Conservation (phyloP, 2,329 filamentous ascomycete species). For the Xylariaceae sp. region DNA sequence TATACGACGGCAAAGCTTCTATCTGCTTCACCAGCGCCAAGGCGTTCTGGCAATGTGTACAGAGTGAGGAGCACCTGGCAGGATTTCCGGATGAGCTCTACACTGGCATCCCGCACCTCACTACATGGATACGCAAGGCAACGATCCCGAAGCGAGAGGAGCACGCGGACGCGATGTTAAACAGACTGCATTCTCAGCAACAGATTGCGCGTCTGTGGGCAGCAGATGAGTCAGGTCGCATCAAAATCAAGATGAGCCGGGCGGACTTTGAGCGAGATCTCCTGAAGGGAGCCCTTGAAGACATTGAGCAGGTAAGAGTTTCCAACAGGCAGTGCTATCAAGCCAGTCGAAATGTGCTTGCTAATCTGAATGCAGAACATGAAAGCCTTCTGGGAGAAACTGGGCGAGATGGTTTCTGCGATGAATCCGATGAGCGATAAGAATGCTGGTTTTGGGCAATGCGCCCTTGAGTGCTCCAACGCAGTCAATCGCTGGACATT, state of each 20-base stretch:
- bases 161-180: slow-evolving; percentile 8
- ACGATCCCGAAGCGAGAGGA: slow-evolving; percentile 11
- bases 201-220: slow-evolving; percentile 13
- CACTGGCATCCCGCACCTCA: slow-evolving; percentile 15
- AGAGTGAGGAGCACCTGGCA: neutral
- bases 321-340: neutral
- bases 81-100: slow-evolving; percentile 14
- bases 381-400: neutral
- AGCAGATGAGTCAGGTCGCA: neutral
- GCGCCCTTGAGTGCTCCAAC: neutral
- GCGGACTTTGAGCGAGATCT: neutral
- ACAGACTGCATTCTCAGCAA: slow-evolving; percentile 9
- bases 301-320: neutral
- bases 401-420: neutral
- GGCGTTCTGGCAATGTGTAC: slow-evolving; percentile 13
- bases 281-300: neutral
- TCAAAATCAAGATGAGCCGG: neutral
- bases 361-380: neutral
- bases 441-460: neutral
- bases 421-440: slow-evolving; percentile 4
- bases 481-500: slow-evolving; percentile 6
- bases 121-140: slow-evolving; percentile 10
- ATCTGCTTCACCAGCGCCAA: slow-evolving; percentile 13
- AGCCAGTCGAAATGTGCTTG: neutral
- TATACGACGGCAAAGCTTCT: slow-evolving; percentile 12